Evolutionary conservation across 2,329 filamentous ascomycete species (phyloP).

Genomic region (Lojkania enalia): DNA sequence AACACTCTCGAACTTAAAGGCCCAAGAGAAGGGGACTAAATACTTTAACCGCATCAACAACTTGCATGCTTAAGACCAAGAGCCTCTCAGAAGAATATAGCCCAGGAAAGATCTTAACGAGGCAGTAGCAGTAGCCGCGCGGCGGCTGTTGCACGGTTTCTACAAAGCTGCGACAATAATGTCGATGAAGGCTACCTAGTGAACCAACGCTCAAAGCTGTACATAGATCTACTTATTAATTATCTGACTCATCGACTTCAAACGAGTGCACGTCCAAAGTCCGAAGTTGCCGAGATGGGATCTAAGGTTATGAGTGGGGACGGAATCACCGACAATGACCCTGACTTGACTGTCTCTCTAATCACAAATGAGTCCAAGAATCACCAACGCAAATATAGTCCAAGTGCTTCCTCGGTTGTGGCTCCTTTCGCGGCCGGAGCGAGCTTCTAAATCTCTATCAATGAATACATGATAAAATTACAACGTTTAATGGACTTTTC

Average conservation of each 20-base stretch:
- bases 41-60: neutral
- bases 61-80: neutral
- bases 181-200: slow-evolving; percentile 1
- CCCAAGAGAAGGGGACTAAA: neutral
- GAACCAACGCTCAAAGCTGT: neutral
- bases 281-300: neutral
- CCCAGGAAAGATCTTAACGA: neutral
- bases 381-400: neutral
- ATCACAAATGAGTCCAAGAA: neutral
- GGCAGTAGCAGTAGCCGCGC: neutral
- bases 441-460: neutral
- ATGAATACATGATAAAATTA: neutral
- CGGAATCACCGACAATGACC: neutral
- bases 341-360: neutral
- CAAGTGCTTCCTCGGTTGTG: neutral
- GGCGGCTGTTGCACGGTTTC: neutral
- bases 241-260: neutral
- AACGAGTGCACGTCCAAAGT: neutral
- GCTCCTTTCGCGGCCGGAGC: neutral
- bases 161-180: neutral
- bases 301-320: neutral
- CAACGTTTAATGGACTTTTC: neutral
- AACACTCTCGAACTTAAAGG: neutral
- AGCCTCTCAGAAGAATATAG: neutral
- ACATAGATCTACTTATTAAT: slow-evolving; percentile 1